A percentile compares a stretch with the other conserved stretches of the same genome.
Evolutionary conservation across 1,284 basidiomycete genomes (phyloP).

Genomic region (Golubevia sp.): DNA sequence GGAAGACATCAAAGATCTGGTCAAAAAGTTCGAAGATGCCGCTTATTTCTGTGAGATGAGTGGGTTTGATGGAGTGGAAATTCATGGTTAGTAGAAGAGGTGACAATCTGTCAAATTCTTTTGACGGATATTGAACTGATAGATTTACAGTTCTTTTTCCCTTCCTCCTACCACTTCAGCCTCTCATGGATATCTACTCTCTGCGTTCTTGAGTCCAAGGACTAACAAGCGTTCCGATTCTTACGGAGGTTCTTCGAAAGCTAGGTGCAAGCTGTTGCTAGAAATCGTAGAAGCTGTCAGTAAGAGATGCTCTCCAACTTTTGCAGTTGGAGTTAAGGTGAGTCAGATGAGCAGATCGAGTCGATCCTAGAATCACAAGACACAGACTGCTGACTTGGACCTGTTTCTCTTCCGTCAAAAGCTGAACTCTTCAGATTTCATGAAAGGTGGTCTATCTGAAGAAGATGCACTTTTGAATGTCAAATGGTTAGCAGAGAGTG

Average conservation of each 20-base stretch:
- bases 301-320: constrained; percentile 26
- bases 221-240: constrained; percentile 53
- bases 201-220: constrained; percentile 49
- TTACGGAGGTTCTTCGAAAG: constrained; percentile 47
- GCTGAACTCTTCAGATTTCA: constrained; percentile 52
- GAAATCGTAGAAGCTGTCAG: constrained; percentile 42
- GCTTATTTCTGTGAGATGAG: constrained; percentile 39
- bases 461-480: constrained; percentile 57
- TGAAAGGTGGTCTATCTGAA: constrained; percentile 56
- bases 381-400: background rate
- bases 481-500: constrained; percentile 45
- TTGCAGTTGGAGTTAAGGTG: constrained; percentile 51
- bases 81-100: constrained; percentile 41
- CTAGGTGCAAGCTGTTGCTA: constrained; percentile 43
- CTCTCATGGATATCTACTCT: constrained; percentile 48
- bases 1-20: constrained; percentile 39
- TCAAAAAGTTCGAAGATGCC: constrained; percentile 42
- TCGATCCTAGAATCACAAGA: background rate
- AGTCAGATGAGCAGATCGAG: background rate
- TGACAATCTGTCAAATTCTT: no score
- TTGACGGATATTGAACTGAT: no score
- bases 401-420: background rate
- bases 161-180: constrained; percentile 66
- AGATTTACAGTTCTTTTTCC: no score
- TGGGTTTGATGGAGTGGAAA: constrained; percentile 57